Base-by-base conservation (phyloP, 2,329 filamentous ascomycete species). In the Neopestalotiopsis rosae region DNA sequence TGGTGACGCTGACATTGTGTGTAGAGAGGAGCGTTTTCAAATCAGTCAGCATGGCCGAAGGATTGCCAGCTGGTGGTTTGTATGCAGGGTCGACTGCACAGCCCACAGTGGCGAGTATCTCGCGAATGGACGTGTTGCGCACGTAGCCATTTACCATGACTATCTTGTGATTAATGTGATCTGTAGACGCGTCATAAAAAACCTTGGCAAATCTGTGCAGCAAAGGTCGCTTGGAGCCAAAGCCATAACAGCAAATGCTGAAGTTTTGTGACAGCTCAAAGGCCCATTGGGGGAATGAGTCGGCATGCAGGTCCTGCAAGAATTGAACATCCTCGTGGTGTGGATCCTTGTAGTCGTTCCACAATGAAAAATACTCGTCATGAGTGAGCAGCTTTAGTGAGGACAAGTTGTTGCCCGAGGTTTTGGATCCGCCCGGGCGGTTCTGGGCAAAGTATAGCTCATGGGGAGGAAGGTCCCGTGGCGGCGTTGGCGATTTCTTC, bases 391-490 rank as follows among this genome's bases (percentile, higher is more conserved):
- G 84, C 4, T 89, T 85, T 42, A 97, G 84, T 4, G 91, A 90
- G 0, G 91, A 87, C 5, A 98, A 85, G 0, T 90, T 97, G 72
- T 96, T 96, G 77, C 93, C 92, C 1, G 95, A 98, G 0, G 95
- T 97, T 80, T 95, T 95, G 59, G 89, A 86, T 4, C 90, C 88
- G 2, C 94, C 94, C 0, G 93, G 90, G 62, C 94, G 91, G 78
- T 97, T 98, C 76, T 98, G 94, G 76, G 92, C 93, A 79, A 99
- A 98, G 83, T 97, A 99, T 73, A 92, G 89, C 79, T 98, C 96
- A 76, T 98, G 94, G 0, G 95, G 87, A 5, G 95, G 93, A 2
- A 98, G 86, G 74, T 97, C 89, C 66, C 90, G 88, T 20, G 95
- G 94, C 3, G 94, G 94, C 5, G 92, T 94, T 1, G 93, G 92